phyloP scores from a whole-genome alignment of 441 rosid species.

The Corymbia citriodora region DNA sequence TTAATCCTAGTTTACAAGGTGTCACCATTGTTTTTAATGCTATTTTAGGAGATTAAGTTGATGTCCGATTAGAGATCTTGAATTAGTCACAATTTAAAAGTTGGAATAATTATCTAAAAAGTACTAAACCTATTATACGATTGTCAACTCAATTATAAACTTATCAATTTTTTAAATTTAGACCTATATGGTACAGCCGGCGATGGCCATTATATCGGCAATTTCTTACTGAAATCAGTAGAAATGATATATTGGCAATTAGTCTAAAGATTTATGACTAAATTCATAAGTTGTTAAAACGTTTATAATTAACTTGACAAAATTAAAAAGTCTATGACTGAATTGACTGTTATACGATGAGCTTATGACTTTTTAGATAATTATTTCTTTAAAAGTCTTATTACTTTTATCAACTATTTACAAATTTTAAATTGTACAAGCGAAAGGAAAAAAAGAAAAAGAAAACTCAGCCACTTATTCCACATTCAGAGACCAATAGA shows the following conservation, averaged over 20 bases:
- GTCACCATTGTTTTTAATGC: neutral
- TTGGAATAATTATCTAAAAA: neutral
- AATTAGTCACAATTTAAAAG: neutral
- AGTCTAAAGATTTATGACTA: neutral
- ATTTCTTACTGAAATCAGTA: neutral
- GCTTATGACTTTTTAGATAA: neutral
- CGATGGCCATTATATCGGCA: rapidly evolving
- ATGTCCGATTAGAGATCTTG: neutral
- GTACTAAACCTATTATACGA: neutral
- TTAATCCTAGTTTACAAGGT: neutral
- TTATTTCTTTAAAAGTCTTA: neutral
- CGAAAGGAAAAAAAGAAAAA: too few species aligned
- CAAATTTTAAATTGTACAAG: neutral
- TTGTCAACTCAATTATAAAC: rapidly evolving
- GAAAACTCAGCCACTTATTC: neutral
- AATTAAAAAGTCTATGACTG: neutral
- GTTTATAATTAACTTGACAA: neutral
- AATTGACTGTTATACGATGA: neutral
- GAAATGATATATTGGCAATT: neutral
- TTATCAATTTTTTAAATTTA: too few species aligned
- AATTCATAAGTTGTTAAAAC: neutral
- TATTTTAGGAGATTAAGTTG: neutral
- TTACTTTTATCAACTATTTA: neutral
- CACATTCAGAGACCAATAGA: neutral
- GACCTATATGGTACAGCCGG: rapidly evolving